Conservation (phyloP, 1,284 basidiomycete species). For the Cryptococcus sp. region DNA sequence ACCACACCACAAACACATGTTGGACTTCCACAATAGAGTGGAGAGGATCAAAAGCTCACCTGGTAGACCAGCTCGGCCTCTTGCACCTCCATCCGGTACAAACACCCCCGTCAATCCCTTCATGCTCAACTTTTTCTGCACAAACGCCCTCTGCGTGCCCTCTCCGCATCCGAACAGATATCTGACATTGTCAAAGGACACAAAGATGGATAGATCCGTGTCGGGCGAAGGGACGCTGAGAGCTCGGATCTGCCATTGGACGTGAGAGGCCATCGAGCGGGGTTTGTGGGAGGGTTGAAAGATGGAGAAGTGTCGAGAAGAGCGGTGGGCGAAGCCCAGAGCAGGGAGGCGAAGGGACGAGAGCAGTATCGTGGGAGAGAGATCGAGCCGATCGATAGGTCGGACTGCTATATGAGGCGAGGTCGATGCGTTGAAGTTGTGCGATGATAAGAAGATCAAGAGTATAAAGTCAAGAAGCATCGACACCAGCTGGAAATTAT, state of each 20-base stretch:
- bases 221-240: slow-evolving; percentile 57
- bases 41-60: slow-evolving; percentile 59
- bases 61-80: slow-evolving; percentile 59
- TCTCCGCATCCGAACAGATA: slow-evolving; percentile 85
- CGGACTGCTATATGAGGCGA: no score
- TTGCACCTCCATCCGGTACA: slow-evolving; percentile 60
- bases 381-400: no score
- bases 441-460: no score
- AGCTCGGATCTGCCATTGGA: slow-evolving; percentile 43
- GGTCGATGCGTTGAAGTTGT: no score
- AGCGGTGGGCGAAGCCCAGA: no score
- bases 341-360: no score
- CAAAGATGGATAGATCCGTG: slow-evolving; percentile 67
- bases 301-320: no score
- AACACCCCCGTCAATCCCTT: slow-evolving; percentile 65
- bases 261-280: slow-evolving; percentile 6
- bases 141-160: slow-evolving; percentile 65
- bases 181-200: slow-evolving; percentile 68
- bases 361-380: no score
- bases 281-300: not conserved
- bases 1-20: not conserved
- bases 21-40: not conserved
- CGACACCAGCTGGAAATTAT: no score
- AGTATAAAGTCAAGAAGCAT: no score
- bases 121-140: slow-evolving; percentile 62